phyloP scores from a whole-genome alignment of 148 eudicot genomes.

The Oxyria digyna region DNA sequence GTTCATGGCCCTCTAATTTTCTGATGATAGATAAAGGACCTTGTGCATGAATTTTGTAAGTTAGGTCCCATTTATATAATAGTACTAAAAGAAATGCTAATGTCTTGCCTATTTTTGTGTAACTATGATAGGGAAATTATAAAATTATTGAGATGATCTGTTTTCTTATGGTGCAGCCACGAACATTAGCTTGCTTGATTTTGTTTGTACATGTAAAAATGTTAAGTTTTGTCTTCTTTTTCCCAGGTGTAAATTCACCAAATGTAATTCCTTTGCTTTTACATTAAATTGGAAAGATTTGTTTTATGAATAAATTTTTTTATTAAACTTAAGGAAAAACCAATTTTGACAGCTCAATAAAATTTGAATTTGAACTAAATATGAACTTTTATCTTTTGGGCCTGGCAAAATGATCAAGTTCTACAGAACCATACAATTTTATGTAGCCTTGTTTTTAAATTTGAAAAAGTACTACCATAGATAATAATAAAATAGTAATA shows the following conservation, averaged over 20 bases:
- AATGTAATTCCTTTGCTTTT: background rate
- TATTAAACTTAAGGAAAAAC: background rate
- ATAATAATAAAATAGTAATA: background rate
- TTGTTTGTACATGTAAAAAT: background rate
- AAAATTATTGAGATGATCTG: background rate
- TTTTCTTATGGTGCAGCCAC: background rate
- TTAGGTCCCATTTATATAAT: background rate
- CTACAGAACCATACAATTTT: background rate
- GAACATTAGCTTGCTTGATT: background rate
- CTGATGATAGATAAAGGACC: background rate
- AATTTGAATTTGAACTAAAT: conserved; percentile 6
- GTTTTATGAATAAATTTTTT: background rate
- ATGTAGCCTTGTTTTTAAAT: background rate
- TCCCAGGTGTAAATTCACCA: background rate
- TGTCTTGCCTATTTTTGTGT: conserved; percentile 8
- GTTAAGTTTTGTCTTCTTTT: background rate
- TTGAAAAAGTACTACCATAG: background rate
- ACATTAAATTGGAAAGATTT: background rate
- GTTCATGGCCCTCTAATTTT: background rate
- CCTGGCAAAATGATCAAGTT: background rate
- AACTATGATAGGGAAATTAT: background rate
- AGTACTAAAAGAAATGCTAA: background rate
- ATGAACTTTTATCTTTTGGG: conserved; percentile 1
- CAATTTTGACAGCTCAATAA: background rate
- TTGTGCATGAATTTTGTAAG: background rate